phyloP scores from a whole-genome alignment of 345 rosid genomes.

The Euphorbia pulcherrima region DNA sequence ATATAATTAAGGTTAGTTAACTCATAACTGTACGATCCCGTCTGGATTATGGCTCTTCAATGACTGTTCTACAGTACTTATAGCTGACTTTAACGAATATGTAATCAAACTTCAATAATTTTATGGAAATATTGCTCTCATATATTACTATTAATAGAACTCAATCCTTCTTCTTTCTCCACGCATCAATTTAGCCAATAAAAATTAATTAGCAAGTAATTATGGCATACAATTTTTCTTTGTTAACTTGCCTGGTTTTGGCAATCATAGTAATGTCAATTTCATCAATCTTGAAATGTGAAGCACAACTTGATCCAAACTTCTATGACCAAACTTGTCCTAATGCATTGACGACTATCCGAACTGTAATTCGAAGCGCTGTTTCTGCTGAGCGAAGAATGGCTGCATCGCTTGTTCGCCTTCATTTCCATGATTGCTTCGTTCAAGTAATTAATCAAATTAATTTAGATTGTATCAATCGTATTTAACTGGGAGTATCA shows the following conservation, averaged over 20 bases:
- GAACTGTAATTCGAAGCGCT: constrained; percentile 28
- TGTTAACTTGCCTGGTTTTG: neutral
- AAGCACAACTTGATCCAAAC: constrained; percentile 45
- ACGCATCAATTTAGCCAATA: neutral
- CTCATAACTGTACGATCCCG: neutral
- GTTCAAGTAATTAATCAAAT: constrained; percentile 19
- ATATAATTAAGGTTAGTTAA: neutral
- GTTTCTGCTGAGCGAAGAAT: constrained; percentile 43
- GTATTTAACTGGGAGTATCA: too few relatives aligned
- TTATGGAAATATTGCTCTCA: neutral
- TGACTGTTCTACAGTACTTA: too few relatives aligned
- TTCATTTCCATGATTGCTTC: constrained; percentile 60
- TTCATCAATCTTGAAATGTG: constrained; percentile 11
- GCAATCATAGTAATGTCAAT: neutral
- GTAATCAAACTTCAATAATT: neutral
- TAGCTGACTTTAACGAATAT: neutral
- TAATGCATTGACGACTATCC: constrained; percentile 37
- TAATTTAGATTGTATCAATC: too few relatives aligned
- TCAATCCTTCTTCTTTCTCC: neutral
- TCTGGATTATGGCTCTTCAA: neutral
- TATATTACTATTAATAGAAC: too few relatives aligned
- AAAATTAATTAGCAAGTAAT: neutral
- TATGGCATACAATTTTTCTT: neutral
- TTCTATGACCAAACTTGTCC: constrained; percentile 51
- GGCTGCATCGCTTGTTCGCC: constrained; percentile 63